Evolutionary conservation across 306 rosid species (phyloP).

Genomic region (Rosa chinensis): DNA sequence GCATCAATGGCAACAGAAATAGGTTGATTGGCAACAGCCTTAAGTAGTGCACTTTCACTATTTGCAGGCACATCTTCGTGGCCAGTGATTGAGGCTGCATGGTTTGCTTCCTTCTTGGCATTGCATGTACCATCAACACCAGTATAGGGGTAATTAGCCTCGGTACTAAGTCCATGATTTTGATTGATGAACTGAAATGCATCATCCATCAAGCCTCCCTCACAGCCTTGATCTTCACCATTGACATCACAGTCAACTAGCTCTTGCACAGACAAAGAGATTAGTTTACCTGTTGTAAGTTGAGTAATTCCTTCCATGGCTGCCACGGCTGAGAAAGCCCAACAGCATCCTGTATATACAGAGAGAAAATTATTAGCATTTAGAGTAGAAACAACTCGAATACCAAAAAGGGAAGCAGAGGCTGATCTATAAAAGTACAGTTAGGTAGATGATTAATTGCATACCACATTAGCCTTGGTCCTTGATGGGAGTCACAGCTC

Average conservation of each 20-base stretch:
- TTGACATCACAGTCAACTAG: not conserved
- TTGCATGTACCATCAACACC: constrained; percentile 2
- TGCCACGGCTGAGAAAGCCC: not conserved
- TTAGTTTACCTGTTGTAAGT: not conserved
- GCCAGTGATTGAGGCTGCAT: not conserved
- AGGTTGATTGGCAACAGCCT: not conserved
- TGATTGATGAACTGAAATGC: not conserved
- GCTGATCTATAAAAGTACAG: no score
- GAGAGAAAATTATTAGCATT: no score
- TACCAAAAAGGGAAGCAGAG: not conserved
- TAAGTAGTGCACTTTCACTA: not conserved
- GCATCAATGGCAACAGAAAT: constrained; percentile 6
- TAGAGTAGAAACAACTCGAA: not conserved
- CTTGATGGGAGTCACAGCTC: not conserved
- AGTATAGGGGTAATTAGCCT: constrained; percentile 1
- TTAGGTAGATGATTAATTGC: not conserved
- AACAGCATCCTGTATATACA: not conserved
- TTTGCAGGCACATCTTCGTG: constrained; percentile 8
- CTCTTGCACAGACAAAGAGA: not conserved
- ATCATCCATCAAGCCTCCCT: not conserved
- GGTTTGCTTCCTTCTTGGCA: not conserved
- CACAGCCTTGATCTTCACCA: not conserved
- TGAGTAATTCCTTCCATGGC: constrained; percentile 7
- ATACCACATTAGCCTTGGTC: not conserved
- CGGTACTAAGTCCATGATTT: not conserved